Percentiles rank a stretch among this genome's conserved stretches.
Evolutionary conservation across 2,329 filamentous ascomycete genomes (phyloP).

Genomic region (Bipolaris bicolor): DNA sequence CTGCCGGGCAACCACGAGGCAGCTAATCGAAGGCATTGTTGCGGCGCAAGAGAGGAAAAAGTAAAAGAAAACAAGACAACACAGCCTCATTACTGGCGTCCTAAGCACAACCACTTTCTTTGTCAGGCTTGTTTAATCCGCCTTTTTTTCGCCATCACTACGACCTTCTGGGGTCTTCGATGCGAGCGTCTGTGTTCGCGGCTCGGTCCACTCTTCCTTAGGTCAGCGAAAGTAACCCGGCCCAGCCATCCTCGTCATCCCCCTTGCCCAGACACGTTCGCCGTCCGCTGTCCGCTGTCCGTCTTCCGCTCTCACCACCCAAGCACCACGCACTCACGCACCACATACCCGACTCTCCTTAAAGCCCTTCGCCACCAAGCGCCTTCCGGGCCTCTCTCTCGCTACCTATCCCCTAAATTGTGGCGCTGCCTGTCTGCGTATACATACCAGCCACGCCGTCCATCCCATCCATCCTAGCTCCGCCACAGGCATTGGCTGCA

Average conservation of each 20-base stretch:
- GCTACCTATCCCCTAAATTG: slow-evolving; percentile 5
- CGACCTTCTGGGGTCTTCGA: slow-evolving; percentile 29
- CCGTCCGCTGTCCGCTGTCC: not conserved
- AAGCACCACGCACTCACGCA: not conserved
- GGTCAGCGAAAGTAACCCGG: slow-evolving; percentile 18
- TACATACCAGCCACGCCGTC: slow-evolving; percentile 24
- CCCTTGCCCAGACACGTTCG: slow-evolving; percentile 19
- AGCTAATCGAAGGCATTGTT: not conserved
- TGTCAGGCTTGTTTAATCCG: slow-evolving; percentile 14
- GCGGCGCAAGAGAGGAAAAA: not conserved
- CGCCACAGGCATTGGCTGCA: slow-evolving; percentile 23
- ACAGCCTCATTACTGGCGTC: slow-evolving; percentile 20
- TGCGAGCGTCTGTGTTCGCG: slow-evolving; percentile 10
- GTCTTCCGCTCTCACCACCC: slow-evolving; percentile 15
- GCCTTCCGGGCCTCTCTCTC: slow-evolving; percentile 12
- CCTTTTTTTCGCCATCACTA: slow-evolving; percentile 23
- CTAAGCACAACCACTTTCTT: slow-evolving; percentile 7
- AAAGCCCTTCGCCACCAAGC: slow-evolving; percentile 7
- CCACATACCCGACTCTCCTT: slow-evolving; percentile 17
- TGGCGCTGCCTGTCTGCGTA: slow-evolving; percentile 8
- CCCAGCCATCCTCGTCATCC: slow-evolving; percentile 23
- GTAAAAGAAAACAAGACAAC: slow-evolving; percentile 3
- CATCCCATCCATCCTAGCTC: slow-evolving; percentile 14
- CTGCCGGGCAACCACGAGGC: slow-evolving; percentile 19
- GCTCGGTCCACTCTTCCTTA: slow-evolving; percentile 21